A percentile compares a stretch with the other conserved stretches of the same genome.
Evolutionary conservation across 2,329 filamentous ascomycete species (phyloP).

Genomic region (Lasiodiplodia sp.): DNA sequence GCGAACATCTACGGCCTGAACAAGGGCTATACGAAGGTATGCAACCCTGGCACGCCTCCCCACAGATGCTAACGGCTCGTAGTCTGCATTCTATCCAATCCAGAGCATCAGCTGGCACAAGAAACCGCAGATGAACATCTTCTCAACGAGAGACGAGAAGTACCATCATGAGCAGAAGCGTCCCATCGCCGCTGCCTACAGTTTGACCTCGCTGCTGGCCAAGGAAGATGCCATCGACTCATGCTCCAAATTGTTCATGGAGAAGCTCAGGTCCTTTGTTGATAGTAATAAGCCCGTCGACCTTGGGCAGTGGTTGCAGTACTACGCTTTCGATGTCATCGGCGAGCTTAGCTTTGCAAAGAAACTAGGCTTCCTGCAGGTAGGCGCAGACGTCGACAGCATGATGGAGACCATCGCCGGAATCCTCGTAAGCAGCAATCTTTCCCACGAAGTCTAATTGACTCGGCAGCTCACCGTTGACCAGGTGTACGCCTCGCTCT

Average conservation of each 20-base stretch:
- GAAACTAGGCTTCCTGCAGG: conserved; percentile 53
- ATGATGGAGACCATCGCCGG: conserved; percentile 39
- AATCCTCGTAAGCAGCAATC: conserved; percentile 31
- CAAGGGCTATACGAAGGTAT: conserved; percentile 49
- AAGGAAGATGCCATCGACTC: conserved; percentile 38
- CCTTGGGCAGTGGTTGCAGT: conserved; percentile 41
- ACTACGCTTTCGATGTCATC: conserved; percentile 52
- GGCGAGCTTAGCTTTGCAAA: conserved; percentile 51
- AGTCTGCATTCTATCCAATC: conserved; percentile 41
- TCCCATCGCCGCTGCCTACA: conserved; percentile 50
- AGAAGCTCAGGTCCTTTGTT: conserved; percentile 35
- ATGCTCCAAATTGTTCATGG: conserved; percentile 37
- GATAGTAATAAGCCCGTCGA: conserved; percentile 35
- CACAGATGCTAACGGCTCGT: not conserved
- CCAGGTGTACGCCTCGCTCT: conserved; percentile 38
- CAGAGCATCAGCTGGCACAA: conserved; percentile 36
- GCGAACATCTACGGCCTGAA: conserved; percentile 70
- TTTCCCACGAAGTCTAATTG: not conserved
- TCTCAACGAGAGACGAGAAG: conserved; percentile 50
- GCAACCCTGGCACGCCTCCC: not conserved
- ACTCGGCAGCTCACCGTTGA: not conserved
- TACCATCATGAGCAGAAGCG: conserved; percentile 52
- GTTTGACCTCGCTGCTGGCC: conserved; percentile 50
- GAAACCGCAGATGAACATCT: conserved; percentile 39
- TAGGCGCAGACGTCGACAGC: conserved; percentile 48